Conservation (phyloP, 441 rosid genomes). For the Cnidoscolus chayamansa region DNA sequence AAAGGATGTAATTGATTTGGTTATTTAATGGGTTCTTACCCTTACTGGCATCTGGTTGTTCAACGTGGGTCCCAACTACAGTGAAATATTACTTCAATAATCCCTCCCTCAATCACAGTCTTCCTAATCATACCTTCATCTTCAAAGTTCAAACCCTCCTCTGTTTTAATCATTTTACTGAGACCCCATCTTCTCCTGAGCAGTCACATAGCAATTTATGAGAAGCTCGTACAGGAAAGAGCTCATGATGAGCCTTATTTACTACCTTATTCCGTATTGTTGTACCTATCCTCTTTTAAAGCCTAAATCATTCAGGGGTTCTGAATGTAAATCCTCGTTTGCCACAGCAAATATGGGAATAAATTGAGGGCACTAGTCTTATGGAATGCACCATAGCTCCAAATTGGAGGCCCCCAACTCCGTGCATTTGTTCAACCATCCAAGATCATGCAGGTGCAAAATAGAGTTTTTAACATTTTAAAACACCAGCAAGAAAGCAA, state of each 20-base stretch:
- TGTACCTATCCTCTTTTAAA: not conserved
- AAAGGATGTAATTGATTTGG: constrained; percentile 20
- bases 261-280: not conserved
- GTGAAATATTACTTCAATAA: not conserved
- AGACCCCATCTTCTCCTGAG: not conserved
- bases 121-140: no score
- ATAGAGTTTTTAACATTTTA: not conserved
- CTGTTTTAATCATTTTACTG: not conserved
- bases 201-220: not conserved
- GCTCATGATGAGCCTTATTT: not conserved
- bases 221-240: not conserved
- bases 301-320: not conserved
- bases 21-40: not conserved
- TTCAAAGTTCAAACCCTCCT: no score
- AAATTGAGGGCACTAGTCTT: not conserved
- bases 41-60: not conserved
- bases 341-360: not conserved
- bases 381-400: not conserved
- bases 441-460: not conserved
- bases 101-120: not conserved
- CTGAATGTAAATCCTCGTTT: not conserved
- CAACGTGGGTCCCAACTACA: constrained; percentile 5
- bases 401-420: not conserved
- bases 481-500: constrained; percentile 5
- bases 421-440: not conserved